phyloP scores from a whole-genome alignment of 805 yeast species.

The Torulaspora gathmanii region DNA sequence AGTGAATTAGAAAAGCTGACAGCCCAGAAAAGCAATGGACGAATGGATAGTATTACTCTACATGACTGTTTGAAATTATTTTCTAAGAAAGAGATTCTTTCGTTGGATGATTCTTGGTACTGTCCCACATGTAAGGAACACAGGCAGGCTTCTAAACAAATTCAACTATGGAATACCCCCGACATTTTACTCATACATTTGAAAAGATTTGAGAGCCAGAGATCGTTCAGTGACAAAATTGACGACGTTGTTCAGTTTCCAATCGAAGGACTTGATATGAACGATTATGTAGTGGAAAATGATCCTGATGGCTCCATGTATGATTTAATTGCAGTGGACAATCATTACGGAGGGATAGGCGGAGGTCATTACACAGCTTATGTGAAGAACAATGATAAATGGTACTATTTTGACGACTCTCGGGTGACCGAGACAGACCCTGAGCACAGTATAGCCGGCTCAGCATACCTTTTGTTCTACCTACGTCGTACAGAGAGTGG shows the following conservation, averaged over 20 bases:
- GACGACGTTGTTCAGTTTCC: conserved; percentile 85
- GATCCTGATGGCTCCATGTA: conserved; percentile 44
- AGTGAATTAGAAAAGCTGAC: conserved; percentile 47
- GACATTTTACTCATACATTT: conserved; percentile 85
- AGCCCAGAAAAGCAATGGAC: conserved; percentile 29
- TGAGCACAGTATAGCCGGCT: conserved; percentile 56
- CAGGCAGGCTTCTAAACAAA: conserved; percentile 82
- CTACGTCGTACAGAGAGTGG: conserved; percentile 42
- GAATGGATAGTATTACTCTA: conserved; percentile 45
- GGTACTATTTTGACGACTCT: conserved; percentile 92
- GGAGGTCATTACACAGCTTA: conserved; percentile 97
- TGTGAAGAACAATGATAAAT: conserved; percentile 71
- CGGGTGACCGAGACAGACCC: conserved; percentile 61
- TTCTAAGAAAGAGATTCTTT: conserved; percentile 75
- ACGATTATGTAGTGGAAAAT: conserved; percentile 46
- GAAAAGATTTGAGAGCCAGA: conserved; percentile 80
- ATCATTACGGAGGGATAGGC: conserved; percentile 93
- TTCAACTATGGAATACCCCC: conserved; percentile 91
- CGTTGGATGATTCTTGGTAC: conserved; percentile 89
- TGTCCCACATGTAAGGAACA: conserved; percentile 88
- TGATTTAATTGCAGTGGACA: conserved; percentile 89
- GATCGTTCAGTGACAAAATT: conserved; percentile 85
- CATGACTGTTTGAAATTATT: conserved; percentile 72
- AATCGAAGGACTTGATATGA: conserved; percentile 70
- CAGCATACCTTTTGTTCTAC: conserved; percentile 86